Base-by-base conservation (phyloP, 1,284 basidiomycete genomes). In the Microbotryum saponariae region DNA sequence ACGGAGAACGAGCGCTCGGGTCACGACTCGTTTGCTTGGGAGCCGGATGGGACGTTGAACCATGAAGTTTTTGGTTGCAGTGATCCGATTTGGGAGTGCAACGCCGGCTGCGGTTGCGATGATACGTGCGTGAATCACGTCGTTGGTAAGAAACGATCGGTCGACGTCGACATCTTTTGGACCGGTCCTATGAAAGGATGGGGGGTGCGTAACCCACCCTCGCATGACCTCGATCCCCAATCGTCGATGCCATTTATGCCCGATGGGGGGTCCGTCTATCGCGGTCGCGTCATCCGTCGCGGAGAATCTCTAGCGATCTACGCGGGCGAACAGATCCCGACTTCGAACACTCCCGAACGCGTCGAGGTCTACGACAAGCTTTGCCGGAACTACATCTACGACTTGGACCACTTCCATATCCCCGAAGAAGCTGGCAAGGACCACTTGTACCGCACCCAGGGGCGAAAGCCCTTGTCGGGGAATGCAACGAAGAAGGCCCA, bases 31-130 rank as follows among this genome's bases (percentile, higher is more conserved):
- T 68, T 68, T 25, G 67, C 67, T 2, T 68, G 62, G 60, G 33
- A 47, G 16, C 1, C 9, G 12, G 37, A 60, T 0, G 54, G 54
- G 3, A 2, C 31, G 2, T n/a, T 66, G 14, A 20, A 57, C 8
- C 21, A 16, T 8, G 16, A 14, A 1, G 29, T 63, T 1, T 33
- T 66, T 16, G 1, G 4, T 0, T 2, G 3, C 2, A 27, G 20
- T 33, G 1, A 3, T 1, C 6, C 27, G 6, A n/a, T 12, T 58
- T 64, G 64, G 23, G 67, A 68, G 51, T 68, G 67, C 56, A 68
- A 68, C 49, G 59, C 60, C 9, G 20, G 62, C 10, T 68, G 67
- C 44, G 67, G 62, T 1, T 68, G 67, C 47, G 64, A 57, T 5
- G 44, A 42, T 0, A 37, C 18, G 4, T 68, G 67, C 57, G 29